Conservation (phyloP, 2,329 filamentous ascomycete species). For the Trichoderma atrobrunneum region DNA sequence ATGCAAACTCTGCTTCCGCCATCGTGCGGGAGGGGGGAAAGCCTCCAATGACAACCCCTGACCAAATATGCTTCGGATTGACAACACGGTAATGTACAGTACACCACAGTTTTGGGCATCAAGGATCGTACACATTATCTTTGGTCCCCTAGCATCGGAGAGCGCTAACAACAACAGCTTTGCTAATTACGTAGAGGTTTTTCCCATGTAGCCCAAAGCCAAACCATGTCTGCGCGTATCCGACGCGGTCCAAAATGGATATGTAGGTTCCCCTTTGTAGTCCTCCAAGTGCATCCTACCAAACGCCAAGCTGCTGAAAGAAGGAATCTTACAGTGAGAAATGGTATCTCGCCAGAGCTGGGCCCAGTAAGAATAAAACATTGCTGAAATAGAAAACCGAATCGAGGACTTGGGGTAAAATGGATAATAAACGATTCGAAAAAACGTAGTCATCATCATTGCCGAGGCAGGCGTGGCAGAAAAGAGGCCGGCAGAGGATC, state of each 20-base stretch:
- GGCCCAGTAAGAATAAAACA: conserved; percentile 11
- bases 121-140: conserved; percentile 18
- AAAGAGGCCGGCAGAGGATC: not conserved
- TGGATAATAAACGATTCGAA: not conserved
- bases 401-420: not conserved
- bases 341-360: conserved; percentile 12
- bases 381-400: not conserved
- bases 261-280: not conserved
- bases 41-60: not conserved
- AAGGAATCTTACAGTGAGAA: conserved; percentile 5
- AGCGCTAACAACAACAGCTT: conserved; percentile 7
- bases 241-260: not conserved
- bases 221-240: not conserved
- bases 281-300: conserved; percentile 15
- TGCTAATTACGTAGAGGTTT: conserved; percentile 12
- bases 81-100: not conserved
- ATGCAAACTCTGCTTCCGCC: conserved; percentile 6
- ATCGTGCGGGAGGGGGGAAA: not conserved
- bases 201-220: conserved; percentile 10
- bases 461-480: not conserved
- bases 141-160: conserved; percentile 5
- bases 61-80: not conserved
- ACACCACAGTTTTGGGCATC: not conserved
- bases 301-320: conserved; percentile 19
- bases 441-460: conserved; percentile 13